These are phyloP conservation scores for Spergularia bocconei DNA, from an alignment of 148 eudicot genomes.

Conservation along the genomic window DNA sequence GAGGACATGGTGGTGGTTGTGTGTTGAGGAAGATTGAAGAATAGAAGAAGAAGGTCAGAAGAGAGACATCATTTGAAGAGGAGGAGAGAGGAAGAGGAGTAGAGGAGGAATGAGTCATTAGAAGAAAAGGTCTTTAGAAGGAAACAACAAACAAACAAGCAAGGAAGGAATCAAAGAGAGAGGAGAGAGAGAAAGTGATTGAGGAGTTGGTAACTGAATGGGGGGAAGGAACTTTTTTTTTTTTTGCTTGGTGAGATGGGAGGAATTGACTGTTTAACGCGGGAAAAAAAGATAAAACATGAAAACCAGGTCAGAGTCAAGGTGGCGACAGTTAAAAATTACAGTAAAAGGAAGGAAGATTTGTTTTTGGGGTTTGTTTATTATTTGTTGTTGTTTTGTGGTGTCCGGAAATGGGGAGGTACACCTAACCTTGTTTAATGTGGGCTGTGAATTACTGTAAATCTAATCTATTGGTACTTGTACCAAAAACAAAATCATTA, in stretches of 20 bases:
- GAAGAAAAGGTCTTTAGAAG: conserved; percentile 10
- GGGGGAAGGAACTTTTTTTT: conserved; percentile 8
- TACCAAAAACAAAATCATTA: too few relatives aligned
- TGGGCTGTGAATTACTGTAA: not conserved
- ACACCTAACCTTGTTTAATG: not conserved
- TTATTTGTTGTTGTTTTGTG: not conserved
- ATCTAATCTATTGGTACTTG: too few relatives aligned
- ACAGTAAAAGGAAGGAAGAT: not conserved
- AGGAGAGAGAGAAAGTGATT: not conserved
- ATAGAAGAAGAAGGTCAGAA: conserved; percentile 16
- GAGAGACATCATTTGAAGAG: not conserved
- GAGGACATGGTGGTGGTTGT: conserved; percentile 29
- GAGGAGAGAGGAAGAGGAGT: conserved; percentile 21
- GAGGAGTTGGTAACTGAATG: conserved; percentile 18
- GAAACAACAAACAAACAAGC: too few relatives aligned
- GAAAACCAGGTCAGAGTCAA: not conserved
- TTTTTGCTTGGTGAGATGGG: conserved; percentile 5
- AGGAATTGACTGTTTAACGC: conserved; percentile 28
- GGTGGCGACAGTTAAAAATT: not conserved
- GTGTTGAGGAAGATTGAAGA: conserved; percentile 8
- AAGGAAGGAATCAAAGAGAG: conserved; percentile 44
- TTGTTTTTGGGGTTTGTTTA: not conserved
- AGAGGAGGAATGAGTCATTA: conserved; percentile 37
- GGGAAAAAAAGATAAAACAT: conserved; percentile 11
- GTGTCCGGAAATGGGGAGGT: not conserved